Percentiles rank a stretch among this genome's conserved stretches.
Evolutionary conservation across 1,139 yeast species (phyloP).

Genomic region (Zygoascus sp.): DNA sequence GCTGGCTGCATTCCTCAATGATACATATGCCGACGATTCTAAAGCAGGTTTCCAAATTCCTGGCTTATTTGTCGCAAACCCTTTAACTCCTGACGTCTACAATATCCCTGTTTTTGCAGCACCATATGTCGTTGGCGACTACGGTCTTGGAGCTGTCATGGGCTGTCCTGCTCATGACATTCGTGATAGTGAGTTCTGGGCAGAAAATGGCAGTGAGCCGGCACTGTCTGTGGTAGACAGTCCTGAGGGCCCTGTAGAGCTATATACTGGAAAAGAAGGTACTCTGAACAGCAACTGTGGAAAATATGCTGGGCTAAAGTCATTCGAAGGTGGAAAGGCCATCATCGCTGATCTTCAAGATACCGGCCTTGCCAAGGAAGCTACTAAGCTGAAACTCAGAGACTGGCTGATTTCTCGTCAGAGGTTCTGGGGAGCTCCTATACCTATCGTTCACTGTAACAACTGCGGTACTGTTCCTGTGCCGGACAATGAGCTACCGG

Average conservation of each 20-base stretch:
- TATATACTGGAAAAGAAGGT: constrained; percentile 54
- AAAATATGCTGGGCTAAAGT: constrained; percentile 46
- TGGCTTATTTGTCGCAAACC: constrained; percentile 51
- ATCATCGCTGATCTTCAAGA: constrained; percentile 44
- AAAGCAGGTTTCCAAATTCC: constrained; percentile 60
- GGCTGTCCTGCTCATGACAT: constrained; percentile 95
- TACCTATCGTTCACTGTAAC: constrained; percentile 85
- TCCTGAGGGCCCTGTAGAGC: constrained; percentile 28
- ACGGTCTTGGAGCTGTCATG: constrained; percentile 95
- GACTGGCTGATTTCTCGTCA: constrained; percentile 96
- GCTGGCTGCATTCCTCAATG: constrained; percentile 46
- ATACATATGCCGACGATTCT: constrained; percentile 40
- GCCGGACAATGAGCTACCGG: constrained; percentile 82
- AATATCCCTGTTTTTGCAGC: constrained; percentile 79
- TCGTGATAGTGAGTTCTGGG: constrained; percentile 81
- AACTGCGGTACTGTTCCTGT: constrained; percentile 87
- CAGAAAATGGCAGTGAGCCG: constrained; percentile 45
- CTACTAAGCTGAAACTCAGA: constrained; percentile 61
- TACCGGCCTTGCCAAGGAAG: constrained; percentile 42
- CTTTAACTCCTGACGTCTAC: constrained; percentile 40
- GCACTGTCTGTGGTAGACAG: constrained; percentile 46
- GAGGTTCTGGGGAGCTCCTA: constrained; percentile 98
- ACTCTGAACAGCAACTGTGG: constrained; percentile 49
- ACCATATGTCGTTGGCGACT: constrained; percentile 77
- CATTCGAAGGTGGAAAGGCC: constrained; percentile 48